These are phyloP conservation scores for Auriscalpium microsporum DNA, from an alignment of 768 basidiomycete species.

Conservation along the genomic window DNA sequence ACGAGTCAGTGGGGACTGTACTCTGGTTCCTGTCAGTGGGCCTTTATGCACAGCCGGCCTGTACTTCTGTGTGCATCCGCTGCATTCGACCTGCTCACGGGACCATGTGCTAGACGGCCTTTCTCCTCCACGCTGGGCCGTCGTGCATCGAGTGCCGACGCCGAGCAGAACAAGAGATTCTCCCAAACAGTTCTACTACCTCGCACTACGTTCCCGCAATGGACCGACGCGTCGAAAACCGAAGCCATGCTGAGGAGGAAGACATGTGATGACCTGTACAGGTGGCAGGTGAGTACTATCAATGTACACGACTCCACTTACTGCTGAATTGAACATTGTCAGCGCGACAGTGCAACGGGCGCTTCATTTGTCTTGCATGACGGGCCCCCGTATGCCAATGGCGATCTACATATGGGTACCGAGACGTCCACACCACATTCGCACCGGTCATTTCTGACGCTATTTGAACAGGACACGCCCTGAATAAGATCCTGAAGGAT, in stretches of 20 bases:
- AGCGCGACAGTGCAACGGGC: constrained; percentile 62
- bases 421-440: not conserved
- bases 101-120: no score
- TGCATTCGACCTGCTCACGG: no score
- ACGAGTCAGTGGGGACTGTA: no score
- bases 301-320: not conserved
- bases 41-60: no score
- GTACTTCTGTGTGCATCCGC: no score
- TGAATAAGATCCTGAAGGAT: constrained; percentile 96
- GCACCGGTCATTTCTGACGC: not conserved
- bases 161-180: constrained; percentile 29
- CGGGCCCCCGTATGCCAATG: constrained; percentile 97
- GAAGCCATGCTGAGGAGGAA: constrained; percentile 49
- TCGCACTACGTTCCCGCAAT: constrained; percentile 69
- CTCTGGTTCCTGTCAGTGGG: no score
- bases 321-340: constrained; percentile 1
- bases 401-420: constrained; percentile 87
- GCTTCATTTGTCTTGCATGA: constrained; percentile 84
- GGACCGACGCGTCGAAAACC: constrained; percentile 54
- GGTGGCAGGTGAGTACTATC: constrained; percentile 56
- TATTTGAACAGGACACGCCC: constrained; percentile 67
- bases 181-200: constrained; percentile 71
- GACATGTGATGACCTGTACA: constrained; percentile 70
- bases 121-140: no score
- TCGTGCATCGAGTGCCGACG: not conserved